Conservation (phyloP, 192 early-diverging fungal genomes). For the Linnemannia zychae region DNA sequence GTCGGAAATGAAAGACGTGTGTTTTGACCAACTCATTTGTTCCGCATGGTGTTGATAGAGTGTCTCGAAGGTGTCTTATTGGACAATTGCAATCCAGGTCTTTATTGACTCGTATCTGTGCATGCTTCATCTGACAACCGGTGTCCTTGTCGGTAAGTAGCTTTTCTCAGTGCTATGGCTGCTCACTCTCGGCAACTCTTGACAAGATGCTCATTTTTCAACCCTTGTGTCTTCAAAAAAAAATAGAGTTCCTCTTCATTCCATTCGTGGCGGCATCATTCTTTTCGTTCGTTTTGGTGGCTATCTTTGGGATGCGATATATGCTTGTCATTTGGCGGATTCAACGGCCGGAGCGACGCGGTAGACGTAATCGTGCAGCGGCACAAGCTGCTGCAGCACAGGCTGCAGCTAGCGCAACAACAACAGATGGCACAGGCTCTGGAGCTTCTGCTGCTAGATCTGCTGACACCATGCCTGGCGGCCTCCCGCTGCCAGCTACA, state of each 20-base stretch:
- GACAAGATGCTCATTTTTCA: background rate
- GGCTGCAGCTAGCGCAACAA: conserved; percentile 12
- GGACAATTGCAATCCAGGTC: conserved; percentile 71
- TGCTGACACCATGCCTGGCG: conserved; percentile 40
- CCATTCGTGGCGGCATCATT: conserved; percentile 72
- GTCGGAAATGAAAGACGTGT: background rate
- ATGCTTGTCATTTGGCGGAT: conserved; percentile 76
- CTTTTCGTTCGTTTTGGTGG: conserved; percentile 74
- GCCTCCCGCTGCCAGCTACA: conserved; percentile 47
- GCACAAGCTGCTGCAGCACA: conserved; percentile 35
- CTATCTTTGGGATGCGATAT: conserved; percentile 80
- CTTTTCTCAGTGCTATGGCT: background rate
- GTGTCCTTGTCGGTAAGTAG: conserved; percentile 59
- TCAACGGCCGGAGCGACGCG: conserved; percentile 71
- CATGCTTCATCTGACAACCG: conserved; percentile 71
- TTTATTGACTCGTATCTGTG: conserved; percentile 77
- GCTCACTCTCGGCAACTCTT: conserved; percentile 3
- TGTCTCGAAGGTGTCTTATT: conserved; percentile 76
- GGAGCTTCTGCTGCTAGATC: conserved; percentile 12
- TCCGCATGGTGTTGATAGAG: conserved; percentile 42
- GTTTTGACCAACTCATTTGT: background rate
- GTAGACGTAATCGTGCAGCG: conserved; percentile 38
- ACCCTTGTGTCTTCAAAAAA: background rate
- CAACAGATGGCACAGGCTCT: background rate
- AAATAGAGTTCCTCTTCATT: conserved; percentile 64